Conservation (phyloP, 2,329 filamentous ascomycete species). For the Ilyonectria destructans region DNA sequence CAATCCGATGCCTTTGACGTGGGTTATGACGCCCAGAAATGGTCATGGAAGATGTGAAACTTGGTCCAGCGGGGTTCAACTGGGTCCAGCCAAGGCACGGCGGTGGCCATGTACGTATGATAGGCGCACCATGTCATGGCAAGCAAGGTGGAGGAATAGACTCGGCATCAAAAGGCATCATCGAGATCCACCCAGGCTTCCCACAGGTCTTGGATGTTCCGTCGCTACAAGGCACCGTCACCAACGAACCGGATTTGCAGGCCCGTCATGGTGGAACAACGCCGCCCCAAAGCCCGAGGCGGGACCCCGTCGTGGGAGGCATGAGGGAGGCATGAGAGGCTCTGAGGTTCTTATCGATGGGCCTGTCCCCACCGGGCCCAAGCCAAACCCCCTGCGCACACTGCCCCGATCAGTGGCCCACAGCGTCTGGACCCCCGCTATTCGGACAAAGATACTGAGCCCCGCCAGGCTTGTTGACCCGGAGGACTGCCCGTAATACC, state of each 20-base stretch:
- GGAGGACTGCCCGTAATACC: conserved; percentile 47
- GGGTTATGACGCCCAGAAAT: conserved; percentile 38
- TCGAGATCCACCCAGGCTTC: conserved; percentile 38
- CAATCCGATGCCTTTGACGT: conserved; percentile 30
- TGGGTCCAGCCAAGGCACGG: conserved; percentile 20
- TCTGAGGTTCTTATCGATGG: conserved; percentile 41
- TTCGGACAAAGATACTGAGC: conserved; percentile 27
- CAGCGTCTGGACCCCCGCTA: conserved; percentile 43
- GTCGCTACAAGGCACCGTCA: conserved; percentile 12
- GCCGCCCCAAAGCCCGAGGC: conserved; percentile 10
- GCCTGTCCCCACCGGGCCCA: conserved; percentile 24
- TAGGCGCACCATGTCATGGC: conserved; percentile 28
- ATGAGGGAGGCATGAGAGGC: conserved; percentile 18
- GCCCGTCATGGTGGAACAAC: conserved; percentile 38
- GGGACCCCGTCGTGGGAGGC: background rate
- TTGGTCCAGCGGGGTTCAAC: conserved; percentile 14
- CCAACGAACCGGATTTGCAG: conserved; percentile 39
- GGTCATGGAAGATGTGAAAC: conserved; percentile 40
- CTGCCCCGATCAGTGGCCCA: conserved; percentile 44
- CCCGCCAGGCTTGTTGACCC: conserved; percentile 25
- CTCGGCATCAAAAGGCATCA: conserved; percentile 42
- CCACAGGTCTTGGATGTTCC: conserved; percentile 17
- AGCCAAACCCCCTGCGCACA: conserved; percentile 34
- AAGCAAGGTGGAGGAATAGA: conserved; percentile 33
- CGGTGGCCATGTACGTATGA: conserved; percentile 2